Base-by-base conservation (phyloP, 2,329 filamentous ascomycete species). In the Penicillium brasilianum region DNA sequence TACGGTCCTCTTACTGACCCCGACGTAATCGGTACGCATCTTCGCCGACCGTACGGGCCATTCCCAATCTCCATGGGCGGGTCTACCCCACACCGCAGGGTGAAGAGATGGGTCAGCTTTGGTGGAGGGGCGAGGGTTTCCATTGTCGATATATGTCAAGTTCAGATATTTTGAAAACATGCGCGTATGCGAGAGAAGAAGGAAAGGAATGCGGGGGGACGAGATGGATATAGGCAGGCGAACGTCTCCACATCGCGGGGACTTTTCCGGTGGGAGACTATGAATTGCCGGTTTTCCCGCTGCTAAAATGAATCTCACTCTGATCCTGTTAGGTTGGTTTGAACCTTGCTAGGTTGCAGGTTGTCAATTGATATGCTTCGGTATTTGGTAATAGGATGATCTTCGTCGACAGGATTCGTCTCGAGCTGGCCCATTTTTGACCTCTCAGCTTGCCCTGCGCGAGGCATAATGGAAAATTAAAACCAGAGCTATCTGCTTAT, bases 61-160 rank as follows among this genome's bases (percentile, higher is more conserved):
- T 65, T 61, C 1, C 67, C 68, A 41, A 71, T 70, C 43, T 72
- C 71, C 41, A 72, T 57, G 1, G 69, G 71, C 25, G 69, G 57
- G 18, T 67, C 64, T 22, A 72, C 69, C 14, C 60, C 60, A 49
- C 71, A 72, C 9, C 61, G 65, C 3, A 72, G 62, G 13, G 66
- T 69, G 54, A 71, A 71, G 4, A 71, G 61, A 44, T 67, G 69
- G 13, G 50, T 67, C 39, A 71, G 57, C 8, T 58, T 61, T 8
- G 69, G 69, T 20, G 69, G 67, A 10, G 67, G 66, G 9, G 52
- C 55, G 10, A 72, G 28, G 7, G 66, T 62, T 3, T 66, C 61
- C 69, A 71, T 71, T 41, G 28, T n/a, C 9, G 20, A 20, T 2
- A 25, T 61, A 9, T 14, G 30, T 39, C 34, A 37, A n/a, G n/a